Conservation (phyloP, 75 land plant genomes). For the Sequoia sempervirens region DNA sequence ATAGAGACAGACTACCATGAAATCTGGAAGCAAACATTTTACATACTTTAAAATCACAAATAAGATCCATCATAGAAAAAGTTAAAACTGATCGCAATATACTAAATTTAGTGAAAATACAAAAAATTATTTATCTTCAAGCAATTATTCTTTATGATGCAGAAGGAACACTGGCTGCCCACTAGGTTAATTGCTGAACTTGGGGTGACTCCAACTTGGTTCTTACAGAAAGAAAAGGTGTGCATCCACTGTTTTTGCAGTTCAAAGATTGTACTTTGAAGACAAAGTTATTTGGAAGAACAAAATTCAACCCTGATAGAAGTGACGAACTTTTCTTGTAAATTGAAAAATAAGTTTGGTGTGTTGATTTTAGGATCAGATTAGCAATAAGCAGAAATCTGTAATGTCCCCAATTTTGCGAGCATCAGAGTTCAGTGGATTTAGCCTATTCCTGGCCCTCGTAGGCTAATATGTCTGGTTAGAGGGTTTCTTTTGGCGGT, state of each 20-base stretch:
- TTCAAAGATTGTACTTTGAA: too few species aligned
- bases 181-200: not conserved
- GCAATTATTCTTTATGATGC: not conserved
- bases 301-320: not conserved
- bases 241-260: not conserved
- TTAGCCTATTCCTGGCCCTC: too few species aligned
- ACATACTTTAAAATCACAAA: not conserved
- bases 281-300: not conserved
- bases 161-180: not conserved
- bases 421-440: too few species aligned
- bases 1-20: not conserved
- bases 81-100: not conserved
- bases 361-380: too few species aligned
- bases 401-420: too few species aligned
- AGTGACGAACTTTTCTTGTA: not conserved
- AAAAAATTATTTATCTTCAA: not conserved
- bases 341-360: too few species aligned
- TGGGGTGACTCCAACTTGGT: not conserved
- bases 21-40: not conserved
- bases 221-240: not conserved
- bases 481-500: too few species aligned
- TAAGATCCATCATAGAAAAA: not conserved
- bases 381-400: too few species aligned
- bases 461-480: too few species aligned
- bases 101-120: not conserved